Base-by-base conservation (phyloP, 179 eudicot species). In the Patellifolia procumbens region DNA sequence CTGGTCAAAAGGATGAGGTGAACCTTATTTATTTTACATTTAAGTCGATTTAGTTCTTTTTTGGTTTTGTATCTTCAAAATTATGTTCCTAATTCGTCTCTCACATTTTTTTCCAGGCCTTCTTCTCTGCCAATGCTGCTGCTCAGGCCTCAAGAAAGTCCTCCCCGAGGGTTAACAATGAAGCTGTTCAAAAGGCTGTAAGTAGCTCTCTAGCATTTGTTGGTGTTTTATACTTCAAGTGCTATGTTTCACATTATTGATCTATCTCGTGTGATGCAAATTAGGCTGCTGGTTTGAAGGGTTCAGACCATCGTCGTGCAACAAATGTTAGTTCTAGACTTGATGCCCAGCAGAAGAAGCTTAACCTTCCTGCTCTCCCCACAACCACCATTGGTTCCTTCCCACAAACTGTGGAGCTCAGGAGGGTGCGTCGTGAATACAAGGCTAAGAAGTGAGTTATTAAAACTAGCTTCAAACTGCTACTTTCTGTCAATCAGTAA, bases 371-470 rank as follows among this genome's bases (percentile, higher is more conserved):
- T 42, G 59, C 89, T 48, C 91, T 92, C 52, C 97, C 97, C 46
- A 92, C 96, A 67, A 92, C 97, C 78, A 92, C 97, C 56, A 92
- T 89, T 85, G 97, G 97, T 10, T 92, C 97, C 67, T 92, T 92
- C 88, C 97, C 97, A 32, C 97, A 92, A 81, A 92, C 97, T 16
- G 81, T 89, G 24, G 97, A 92, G 62, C 91, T 92, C 34, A 89
- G 97, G 74, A 92, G 83, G 86, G 94, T 91, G 7, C 97, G 97
- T 49, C 91, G 96, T 77, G 97, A 92, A 68, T 92, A 83, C 88
- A 92, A 92, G 86, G 96, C 91, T 75, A 91, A 88, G 58, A 92
- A 91, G 97, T 92, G 75, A 80, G 91, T 72, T 55, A 15, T 43
- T 67, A 37, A 29, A 2, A 19, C 13, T 7, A 31, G 3, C 39